Percentiles rank a stretch among this genome's conserved stretches.
Evolutionary conservation across 352 stramenopile genomes (phyloP).

Genomic region (Phytophthora idaei): DNA sequence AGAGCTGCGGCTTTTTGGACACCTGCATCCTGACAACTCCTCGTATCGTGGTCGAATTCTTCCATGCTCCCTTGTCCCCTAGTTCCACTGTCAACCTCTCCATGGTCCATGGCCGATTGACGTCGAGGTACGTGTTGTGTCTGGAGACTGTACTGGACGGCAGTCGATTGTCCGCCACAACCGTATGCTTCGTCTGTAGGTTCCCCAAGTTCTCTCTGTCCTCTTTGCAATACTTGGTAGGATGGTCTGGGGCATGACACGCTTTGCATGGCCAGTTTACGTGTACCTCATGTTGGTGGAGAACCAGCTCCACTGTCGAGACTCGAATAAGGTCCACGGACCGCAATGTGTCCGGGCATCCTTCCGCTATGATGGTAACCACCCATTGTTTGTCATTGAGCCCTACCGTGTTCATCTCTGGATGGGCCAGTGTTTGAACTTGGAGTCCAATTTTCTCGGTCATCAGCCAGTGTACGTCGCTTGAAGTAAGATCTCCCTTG

Average conservation of each 20-base stretch:
- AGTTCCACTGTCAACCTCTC: too few relatives aligned
- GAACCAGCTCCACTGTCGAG: not conserved
- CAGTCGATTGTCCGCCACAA: not conserved
- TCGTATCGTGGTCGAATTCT: too few relatives aligned
- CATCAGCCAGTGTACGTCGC: conserved; percentile 4
- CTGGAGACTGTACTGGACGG: too few relatives aligned
- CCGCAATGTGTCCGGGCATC: conserved; percentile 1
- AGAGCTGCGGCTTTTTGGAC: not conserved
- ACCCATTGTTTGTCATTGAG: conserved; percentile 11
- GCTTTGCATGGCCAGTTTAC: not conserved
- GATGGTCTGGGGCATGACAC: not conserved
- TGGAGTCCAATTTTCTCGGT: not conserved
- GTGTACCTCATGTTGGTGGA: conserved; percentile 1
- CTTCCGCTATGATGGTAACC: not conserved
- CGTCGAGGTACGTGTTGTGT: too few relatives aligned
- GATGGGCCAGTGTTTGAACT: conserved; percentile 3
- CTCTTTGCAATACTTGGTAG: not conserved
- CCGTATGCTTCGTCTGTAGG: not conserved
- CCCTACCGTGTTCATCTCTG: not conserved
- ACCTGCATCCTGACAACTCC: too few relatives aligned
- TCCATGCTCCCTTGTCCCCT: too few relatives aligned
- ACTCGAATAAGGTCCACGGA: not conserved
- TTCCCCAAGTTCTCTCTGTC: not conserved
- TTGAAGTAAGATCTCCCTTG: not conserved
- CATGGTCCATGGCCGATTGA: too few relatives aligned